Conservation (phyloP, 192 early-diverging fungal genomes). For the Backusella macrospora region DNA sequence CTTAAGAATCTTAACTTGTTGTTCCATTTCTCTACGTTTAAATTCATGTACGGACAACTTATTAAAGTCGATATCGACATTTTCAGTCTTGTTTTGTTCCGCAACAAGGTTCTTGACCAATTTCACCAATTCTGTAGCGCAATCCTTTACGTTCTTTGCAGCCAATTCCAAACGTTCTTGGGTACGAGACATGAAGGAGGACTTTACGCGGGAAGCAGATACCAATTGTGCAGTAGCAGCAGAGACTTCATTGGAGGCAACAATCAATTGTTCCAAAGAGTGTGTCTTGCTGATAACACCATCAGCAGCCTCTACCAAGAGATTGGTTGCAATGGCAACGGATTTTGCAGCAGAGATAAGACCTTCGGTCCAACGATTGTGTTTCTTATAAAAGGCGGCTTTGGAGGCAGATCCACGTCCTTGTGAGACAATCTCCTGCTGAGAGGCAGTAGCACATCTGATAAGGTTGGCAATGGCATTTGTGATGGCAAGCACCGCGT, state of each 20-base stretch:
- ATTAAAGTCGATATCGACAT: constrained; percentile 61
- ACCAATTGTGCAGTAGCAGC: constrained; percentile 97
- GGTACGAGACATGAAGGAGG: constrained; percentile 87
- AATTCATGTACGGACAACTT: constrained; percentile 89
- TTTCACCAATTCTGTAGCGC: constrained; percentile 86
- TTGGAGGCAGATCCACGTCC: constrained; percentile 79
- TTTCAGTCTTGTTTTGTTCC: constrained; percentile 69
- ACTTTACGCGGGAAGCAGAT: constrained; percentile 94
- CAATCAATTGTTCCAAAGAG: constrained; percentile 92
- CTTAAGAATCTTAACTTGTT: constrained; percentile 96
- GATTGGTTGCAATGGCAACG: constrained; percentile 90
- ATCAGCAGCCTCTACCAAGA: constrained; percentile 93
- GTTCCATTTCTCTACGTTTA: constrained; percentile 97
- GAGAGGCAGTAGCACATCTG: constrained; percentile 89
- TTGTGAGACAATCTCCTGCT: constrained; percentile 97
- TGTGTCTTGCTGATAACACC: constrained; percentile 91
- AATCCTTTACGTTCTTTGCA: constrained; percentile 91
- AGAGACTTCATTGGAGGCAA: constrained; percentile 96
- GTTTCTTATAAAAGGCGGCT: constrained; percentile 97
- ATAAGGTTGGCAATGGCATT: constrained; percentile 95
- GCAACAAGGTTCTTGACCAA: constrained; percentile 86
- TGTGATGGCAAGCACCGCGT: constrained; percentile 91
- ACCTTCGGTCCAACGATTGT: constrained; percentile 99
- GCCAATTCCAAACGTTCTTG: constrained; percentile 95
- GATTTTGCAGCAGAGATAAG: constrained; percentile 96